Conservation (phyloP, 176 grass and related monocot genomes). For the Dactylis glomerata region DNA sequence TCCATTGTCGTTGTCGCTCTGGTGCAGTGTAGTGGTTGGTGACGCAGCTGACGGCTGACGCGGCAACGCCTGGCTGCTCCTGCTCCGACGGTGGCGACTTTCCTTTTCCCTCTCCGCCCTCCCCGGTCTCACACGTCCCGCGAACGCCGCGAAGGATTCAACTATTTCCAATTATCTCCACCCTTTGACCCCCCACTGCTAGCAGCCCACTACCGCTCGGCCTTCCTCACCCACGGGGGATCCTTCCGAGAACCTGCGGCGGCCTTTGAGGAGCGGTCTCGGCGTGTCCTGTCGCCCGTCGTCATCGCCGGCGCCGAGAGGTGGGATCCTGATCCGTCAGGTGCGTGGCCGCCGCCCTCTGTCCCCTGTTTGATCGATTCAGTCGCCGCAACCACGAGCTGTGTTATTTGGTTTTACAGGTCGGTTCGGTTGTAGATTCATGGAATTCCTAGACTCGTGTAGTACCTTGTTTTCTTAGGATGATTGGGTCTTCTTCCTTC, state of each 20-base stretch:
- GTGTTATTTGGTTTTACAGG: background rate
- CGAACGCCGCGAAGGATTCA: background rate
- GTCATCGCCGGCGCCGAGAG: background rate
- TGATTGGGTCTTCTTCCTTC: background rate
- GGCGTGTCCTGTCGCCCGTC: background rate
- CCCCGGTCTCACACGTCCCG: background rate
- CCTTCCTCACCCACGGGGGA: background rate
- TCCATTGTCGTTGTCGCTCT: background rate
- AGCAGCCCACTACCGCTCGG: background rate
- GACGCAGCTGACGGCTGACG: constrained; percentile 11
- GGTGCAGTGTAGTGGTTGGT: background rate
- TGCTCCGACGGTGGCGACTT: background rate
- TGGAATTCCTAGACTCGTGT: background rate
- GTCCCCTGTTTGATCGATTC: background rate
- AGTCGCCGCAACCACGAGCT: background rate
- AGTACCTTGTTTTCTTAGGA: background rate
- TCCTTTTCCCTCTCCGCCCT: background rate
- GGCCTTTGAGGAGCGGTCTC: background rate
- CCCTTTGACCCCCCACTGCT: background rate
- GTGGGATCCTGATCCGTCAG: background rate
- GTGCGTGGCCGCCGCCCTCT: constrained; percentile 5
- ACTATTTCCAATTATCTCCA: background rate
- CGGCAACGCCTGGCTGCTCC: background rate
- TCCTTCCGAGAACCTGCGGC: constrained; percentile 16
- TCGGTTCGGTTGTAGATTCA: background rate